Evolutionary conservation across 495 filamentous ascomycete genomes (phyloP).

Genomic region (Margaritispora aquatica): DNA sequence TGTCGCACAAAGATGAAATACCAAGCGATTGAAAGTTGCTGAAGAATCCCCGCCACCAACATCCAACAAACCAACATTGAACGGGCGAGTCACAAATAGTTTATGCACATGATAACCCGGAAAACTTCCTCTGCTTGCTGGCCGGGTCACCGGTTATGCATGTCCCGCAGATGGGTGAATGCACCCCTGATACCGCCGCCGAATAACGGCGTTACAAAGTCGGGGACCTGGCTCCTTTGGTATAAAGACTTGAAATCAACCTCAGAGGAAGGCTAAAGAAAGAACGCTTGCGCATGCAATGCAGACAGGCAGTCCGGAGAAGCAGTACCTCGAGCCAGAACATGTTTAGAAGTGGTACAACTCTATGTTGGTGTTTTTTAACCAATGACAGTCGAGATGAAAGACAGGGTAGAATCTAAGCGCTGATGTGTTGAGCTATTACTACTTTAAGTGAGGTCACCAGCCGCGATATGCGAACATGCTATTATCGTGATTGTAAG

Average conservation of each 20-base stretch:
- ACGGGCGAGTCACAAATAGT: background rate
- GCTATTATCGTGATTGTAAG: too few relatives aligned
- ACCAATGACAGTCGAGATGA: too few relatives aligned
- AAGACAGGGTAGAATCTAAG: too few relatives aligned
- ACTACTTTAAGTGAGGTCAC: too few relatives aligned
- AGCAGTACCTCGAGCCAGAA: too few relatives aligned
- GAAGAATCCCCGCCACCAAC: background rate
- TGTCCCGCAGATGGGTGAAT: background rate
- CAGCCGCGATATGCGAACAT: too few relatives aligned
- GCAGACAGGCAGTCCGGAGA: too few relatives aligned
- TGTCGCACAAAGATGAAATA: background rate
- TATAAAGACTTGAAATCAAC: too few relatives aligned
- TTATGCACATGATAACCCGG: background rate
- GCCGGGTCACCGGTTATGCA: background rate
- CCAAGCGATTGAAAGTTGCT: background rate
- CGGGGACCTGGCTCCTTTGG: background rate
- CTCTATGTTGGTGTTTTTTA: too few relatives aligned
- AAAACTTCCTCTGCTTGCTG: background rate
- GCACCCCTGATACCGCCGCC: background rate
- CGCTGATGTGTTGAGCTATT: too few relatives aligned
- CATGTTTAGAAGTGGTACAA: too few relatives aligned
- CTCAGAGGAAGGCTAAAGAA: too few relatives aligned
- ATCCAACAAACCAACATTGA: background rate
- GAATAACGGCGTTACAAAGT: background rate
- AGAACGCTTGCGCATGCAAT: background rate